These are phyloP conservation scores for Lentinula raphanica DNA, from an alignment of 768 basidiomycete genomes.

Conservation along the genomic window DNA sequence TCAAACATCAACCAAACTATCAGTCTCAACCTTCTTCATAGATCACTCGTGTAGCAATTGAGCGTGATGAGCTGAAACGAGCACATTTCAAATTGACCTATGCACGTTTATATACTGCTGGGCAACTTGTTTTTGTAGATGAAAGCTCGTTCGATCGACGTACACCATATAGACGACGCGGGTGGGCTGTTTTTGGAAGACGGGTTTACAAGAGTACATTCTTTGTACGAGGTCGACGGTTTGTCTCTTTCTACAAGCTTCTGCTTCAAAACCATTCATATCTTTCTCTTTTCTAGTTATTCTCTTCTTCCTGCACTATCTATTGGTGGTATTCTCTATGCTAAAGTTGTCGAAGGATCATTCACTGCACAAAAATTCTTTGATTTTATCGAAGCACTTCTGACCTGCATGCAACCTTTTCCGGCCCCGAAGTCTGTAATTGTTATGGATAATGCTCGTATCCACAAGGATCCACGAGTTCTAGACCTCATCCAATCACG, in stretches of 20 bases:
- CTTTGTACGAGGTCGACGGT: neutral
- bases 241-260: neutral
- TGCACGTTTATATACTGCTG: too few relatives aligned
- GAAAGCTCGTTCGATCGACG: conserved; percentile 3
- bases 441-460: conserved; percentile 31
- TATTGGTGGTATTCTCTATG: conserved; percentile 11
- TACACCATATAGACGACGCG: neutral
- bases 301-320: conserved; percentile 29
- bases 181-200: neutral
- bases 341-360: conserved; percentile 18
- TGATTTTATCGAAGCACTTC: conserved; percentile 20
- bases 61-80: too few relatives aligned
- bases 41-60: too few relatives aligned
- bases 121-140: conserved; percentile 5
- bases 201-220: neutral
- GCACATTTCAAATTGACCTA: too few relatives aligned
- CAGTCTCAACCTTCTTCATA: too few relatives aligned
- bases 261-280: neutral
- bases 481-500: conserved; percentile 20
- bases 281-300: conserved; percentile 14
- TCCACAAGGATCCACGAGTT: conserved; percentile 24
- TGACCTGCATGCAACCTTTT: conserved; percentile 25
- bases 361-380: conserved; percentile 18
- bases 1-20: too few relatives aligned
- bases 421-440: conserved; percentile 24